Conservation (phyloP, 192 early-diverging fungal species). For the Rhizophagus prolifer region DNA sequence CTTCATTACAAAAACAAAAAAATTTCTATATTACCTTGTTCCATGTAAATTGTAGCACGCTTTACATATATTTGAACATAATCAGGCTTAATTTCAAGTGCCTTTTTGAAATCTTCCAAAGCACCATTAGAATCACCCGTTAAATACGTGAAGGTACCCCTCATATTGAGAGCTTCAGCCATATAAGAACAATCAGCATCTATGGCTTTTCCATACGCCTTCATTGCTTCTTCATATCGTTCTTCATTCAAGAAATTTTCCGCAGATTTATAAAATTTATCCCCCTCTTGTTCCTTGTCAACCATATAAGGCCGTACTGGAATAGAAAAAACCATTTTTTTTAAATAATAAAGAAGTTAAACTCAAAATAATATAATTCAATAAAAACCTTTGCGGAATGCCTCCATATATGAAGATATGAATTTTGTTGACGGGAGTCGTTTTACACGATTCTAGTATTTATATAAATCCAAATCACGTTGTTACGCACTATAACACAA, state of each 20-base stretch:
- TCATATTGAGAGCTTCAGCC: slow-evolving; percentile 79
- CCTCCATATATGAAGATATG: slow-evolving; percentile 91
- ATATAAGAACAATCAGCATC: slow-evolving; percentile 51
- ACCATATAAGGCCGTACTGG: not conserved
- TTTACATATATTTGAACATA: slow-evolving; percentile 87
- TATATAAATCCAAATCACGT: not conserved
- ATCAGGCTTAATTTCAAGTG: slow-evolving; percentile 73
- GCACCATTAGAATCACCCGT: slow-evolving; percentile 77
- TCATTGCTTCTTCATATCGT: slow-evolving; percentile 62
- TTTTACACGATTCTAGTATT: slow-evolving; percentile 52
- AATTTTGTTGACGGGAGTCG: slow-evolving; percentile 90
- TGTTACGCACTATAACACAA: not conserved
- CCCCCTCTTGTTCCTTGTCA: slow-evolving; percentile 41
- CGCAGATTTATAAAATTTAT: slow-evolving; percentile 57
- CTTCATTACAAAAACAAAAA: not conserved
- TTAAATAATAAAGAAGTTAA: not conserved
- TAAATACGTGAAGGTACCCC: slow-evolving; percentile 88
- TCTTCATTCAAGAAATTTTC: slow-evolving; percentile 48
- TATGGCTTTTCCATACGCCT: slow-evolving; percentile 64
- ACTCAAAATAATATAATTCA: not conserved
- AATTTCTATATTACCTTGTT: slow-evolving; percentile 52
- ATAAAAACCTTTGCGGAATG: slow-evolving; percentile 63
- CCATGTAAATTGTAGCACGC: slow-evolving; percentile 88
- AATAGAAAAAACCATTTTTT: not conserved
- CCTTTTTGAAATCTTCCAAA: slow-evolving; percentile 72